These are phyloP conservation scores for Aspergillus pseudoglaucus DNA, from an alignment of 2,329 filamentous ascomycete genomes.

Conservation along the genomic window DNA sequence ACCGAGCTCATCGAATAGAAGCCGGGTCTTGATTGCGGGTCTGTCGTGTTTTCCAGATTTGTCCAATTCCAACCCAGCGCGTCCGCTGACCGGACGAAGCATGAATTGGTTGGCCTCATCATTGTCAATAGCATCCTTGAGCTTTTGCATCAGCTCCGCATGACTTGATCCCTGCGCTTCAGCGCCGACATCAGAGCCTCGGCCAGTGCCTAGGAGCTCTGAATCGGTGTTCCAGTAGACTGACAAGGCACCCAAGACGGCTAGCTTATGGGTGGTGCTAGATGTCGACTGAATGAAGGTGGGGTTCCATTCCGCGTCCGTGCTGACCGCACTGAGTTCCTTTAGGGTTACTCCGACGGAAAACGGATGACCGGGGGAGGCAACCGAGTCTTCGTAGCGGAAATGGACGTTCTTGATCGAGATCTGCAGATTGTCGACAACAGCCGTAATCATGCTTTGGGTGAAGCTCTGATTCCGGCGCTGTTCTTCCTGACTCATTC, in stretches of 20 bases:
- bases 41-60: slow-evolving; percentile 75
- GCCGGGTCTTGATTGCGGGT: slow-evolving; percentile 81
- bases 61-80: slow-evolving; percentile 89
- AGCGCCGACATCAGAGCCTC: slow-evolving; percentile 58
- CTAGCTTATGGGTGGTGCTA: slow-evolving; percentile 83
- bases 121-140: slow-evolving; percentile 73
- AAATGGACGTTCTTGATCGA: slow-evolving; percentile 98
- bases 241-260: slow-evolving; percentile 79
- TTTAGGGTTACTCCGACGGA: slow-evolving; percentile 86
- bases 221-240: slow-evolving; percentile 99
- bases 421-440: slow-evolving; percentile 97
- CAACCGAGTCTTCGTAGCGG: slow-evolving; percentile 95
- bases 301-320: slow-evolving; percentile 88
- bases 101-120: slow-evolving; percentile 84
- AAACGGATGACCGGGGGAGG: slow-evolving; percentile 90
- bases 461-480: slow-evolving; percentile 98
- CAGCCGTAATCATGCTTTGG: slow-evolving; percentile 87
- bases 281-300: slow-evolving; percentile 89
- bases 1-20: slow-evolving; percentile 95
- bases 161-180: slow-evolving; percentile 58
- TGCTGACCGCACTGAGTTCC: slow-evolving; percentile 95
- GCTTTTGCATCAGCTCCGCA: slow-evolving; percentile 67
- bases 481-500: slow-evolving; percentile 89
- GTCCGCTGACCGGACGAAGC: slow-evolving; percentile 87
- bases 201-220: slow-evolving; percentile 71